Evolutionary conservation across 768 basidiomycete species (phyloP).

Genomic region (Sarcomyxa edulis): DNA sequence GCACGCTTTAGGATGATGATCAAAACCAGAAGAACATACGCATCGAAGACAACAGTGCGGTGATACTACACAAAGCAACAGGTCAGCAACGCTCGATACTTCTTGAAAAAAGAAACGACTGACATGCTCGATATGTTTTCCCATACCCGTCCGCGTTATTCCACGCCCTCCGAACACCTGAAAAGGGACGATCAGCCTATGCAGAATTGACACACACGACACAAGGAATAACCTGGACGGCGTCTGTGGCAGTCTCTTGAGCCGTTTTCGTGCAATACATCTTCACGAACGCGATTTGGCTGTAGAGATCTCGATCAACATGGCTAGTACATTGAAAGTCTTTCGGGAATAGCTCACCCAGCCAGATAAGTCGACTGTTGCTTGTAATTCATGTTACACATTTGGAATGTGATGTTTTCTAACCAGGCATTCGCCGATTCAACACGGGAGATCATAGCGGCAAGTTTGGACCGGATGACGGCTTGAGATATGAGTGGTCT

Average conservation of each 20-base stretch:
- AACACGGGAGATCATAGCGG: constrained; percentile 73
- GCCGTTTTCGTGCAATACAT: constrained; percentile 71
- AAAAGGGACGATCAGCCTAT: no score
- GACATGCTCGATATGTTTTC: constrained; percentile 23
- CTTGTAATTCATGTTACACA: constrained; percentile 81
- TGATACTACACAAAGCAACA: constrained; percentile 14
- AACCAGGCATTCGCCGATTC: constrained; percentile 75
- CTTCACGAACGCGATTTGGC: constrained; percentile 78
- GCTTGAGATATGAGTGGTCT: constrained; percentile 63
- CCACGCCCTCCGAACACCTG: constrained; percentile 77
- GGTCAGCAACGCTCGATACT: not conserved
- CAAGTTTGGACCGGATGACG: constrained; percentile 74
- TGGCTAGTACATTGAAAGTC: not conserved
- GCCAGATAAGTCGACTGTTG: constrained; percentile 71
- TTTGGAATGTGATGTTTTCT: constrained; percentile 83
- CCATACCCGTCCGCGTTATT: constrained; percentile 75
- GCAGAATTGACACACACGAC: no score
- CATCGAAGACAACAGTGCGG: constrained; percentile 17
- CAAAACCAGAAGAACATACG: no score
- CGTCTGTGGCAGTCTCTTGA: constrained; percentile 80
- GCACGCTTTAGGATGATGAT: constrained; percentile 12
- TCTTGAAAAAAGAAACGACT: constrained; percentile 3
- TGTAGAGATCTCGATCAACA: constrained; percentile 26
- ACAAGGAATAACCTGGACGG: no score
- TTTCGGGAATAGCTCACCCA: constrained; percentile 36